A percentile compares a stretch with the other conserved stretches of the same genome.
These are phyloP conservation scores for Candida sojae DNA, from an alignment of 1,139 yeast species.

Conservation along the genomic window DNA sequence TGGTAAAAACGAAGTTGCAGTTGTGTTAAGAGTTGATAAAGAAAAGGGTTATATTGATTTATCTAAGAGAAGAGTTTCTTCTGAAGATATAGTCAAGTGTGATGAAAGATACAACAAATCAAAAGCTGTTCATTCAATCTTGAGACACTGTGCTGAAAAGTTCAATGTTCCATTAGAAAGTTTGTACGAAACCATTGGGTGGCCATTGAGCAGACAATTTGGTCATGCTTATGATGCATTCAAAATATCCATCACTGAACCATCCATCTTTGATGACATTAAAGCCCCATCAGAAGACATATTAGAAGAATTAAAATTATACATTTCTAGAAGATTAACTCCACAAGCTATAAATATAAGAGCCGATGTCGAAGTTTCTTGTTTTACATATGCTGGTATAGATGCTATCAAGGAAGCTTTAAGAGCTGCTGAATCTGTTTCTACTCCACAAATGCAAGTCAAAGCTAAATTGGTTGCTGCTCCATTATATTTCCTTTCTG, in stretches of 20 bases:
- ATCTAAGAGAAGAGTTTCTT: constrained; percentile 96
- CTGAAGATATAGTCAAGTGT: constrained; percentile 96
- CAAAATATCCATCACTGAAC: constrained; percentile 92
- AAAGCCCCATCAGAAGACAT: constrained; percentile 72
- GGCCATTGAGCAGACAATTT: constrained; percentile 95
- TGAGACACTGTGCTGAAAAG: constrained; percentile 98
- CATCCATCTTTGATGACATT: constrained; percentile 79
- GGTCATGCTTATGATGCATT: constrained; percentile 99
- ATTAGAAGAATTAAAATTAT: constrained; percentile 77
- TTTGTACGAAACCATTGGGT: constrained; percentile 85
- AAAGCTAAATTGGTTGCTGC: constrained; percentile 97
- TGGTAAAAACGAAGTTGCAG: constrained; percentile 98
- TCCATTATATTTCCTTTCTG: constrained; percentile 90
- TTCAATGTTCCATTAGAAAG: constrained; percentile 84
- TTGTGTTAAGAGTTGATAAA: constrained; percentile 97
- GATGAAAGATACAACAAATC: constrained; percentile 97
- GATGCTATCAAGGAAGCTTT: constrained; percentile 94
- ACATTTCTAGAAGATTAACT: constrained; percentile 90
- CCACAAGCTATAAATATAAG: constrained; percentile 98
- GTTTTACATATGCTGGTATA: constrained; percentile 96
- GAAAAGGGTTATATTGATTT: constrained; percentile 98
- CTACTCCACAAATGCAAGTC: constrained; percentile 82
- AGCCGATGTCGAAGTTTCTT: constrained; percentile 96
- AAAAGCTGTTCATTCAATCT: constrained; percentile 94
- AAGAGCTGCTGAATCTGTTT: constrained; percentile 78